Evolutionary conservation across 2,329 filamentous ascomycete species (phyloP).

Genomic region (Fusarium proliferatum): DNA sequence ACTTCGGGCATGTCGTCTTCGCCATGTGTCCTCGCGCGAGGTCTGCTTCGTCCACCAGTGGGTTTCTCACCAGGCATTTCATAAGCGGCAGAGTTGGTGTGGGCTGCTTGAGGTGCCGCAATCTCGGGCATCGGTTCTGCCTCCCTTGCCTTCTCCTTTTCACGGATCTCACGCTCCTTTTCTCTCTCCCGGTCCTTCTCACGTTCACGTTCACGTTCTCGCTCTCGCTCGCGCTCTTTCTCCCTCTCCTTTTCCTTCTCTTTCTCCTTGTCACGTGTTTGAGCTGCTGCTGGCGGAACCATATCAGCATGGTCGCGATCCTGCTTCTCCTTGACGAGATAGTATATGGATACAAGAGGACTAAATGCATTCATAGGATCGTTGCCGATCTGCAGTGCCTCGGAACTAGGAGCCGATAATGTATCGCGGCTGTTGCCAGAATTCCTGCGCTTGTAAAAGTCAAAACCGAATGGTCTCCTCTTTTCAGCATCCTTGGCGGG

Average conservation of each 20-base stretch:
- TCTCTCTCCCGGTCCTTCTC: slow-evolving; percentile 29
- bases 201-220: slow-evolving; percentile 49
- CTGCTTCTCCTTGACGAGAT: slow-evolving; percentile 93
- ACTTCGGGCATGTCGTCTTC: slow-evolving; percentile 87
- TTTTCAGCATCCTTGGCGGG: slow-evolving; percentile 78
- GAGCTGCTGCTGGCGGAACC: slow-evolving; percentile 59
- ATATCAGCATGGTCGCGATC: slow-evolving; percentile 73
- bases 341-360: slow-evolving; percentile 93
- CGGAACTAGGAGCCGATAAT: slow-evolving; percentile 82
- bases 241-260: slow-evolving; percentile 43
- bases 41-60: slow-evolving; percentile 83
- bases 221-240: slow-evolving; percentile 10
- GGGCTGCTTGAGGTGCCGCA: slow-evolving; percentile 82
- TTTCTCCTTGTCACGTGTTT: slow-evolving; percentile 49
- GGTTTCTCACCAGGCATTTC: slow-evolving; percentile 91
- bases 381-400: slow-evolving; percentile 82
- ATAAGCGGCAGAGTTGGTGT: slow-evolving; percentile 86
- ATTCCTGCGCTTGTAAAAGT: slow-evolving; percentile 96
- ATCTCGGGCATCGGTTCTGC: slow-evolving; percentile 75
- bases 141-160: slow-evolving; percentile 51
- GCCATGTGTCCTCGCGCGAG: slow-evolving; percentile 90
- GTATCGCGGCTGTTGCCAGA: slow-evolving; percentile 91
- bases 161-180: slow-evolving; percentile 38
- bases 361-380: slow-evolving; percentile 95
- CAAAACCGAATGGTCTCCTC: slow-evolving; percentile 86